Evolutionary conservation across 768 basidiomycete species (phyloP).

Genomic region (Tubosaeta sp.): DNA sequence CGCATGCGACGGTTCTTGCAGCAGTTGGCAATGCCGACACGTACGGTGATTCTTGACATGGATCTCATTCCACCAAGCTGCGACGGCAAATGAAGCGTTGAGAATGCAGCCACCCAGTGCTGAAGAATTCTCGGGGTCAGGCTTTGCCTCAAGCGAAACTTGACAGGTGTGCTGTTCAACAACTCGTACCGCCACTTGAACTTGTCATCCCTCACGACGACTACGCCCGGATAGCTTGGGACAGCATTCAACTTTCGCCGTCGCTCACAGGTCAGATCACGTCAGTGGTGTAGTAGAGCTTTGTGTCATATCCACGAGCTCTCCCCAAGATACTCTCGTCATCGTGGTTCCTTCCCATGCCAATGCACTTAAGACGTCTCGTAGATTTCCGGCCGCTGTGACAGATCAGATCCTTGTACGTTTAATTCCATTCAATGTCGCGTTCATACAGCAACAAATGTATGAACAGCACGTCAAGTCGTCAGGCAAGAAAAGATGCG

Average conservation of each 20-base stretch:
- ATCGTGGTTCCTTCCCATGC: conserved; percentile 40
- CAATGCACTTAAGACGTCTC: conserved; percentile 34
- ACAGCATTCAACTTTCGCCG: conserved; percentile 5
- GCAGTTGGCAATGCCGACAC: conserved; percentile 9
- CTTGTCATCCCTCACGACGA: too few relatives aligned
- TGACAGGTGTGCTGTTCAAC: too few relatives aligned
- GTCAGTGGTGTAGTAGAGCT: conserved; percentile 27
- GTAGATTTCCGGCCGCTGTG: conserved; percentile 25
- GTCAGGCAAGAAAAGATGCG: background rate
- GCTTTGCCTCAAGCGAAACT: background rate
- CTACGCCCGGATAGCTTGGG: background rate
- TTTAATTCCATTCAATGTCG: conserved; percentile 2
- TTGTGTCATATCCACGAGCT: conserved; percentile 40
- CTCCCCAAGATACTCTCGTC: conserved; percentile 38
- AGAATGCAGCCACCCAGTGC: background rate
- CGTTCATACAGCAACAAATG: background rate
- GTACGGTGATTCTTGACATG: conserved; percentile 9
- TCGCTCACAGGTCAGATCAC: conserved; percentile 19
- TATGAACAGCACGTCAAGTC: background rate
- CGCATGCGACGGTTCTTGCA: conserved; percentile 1
- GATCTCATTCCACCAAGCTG: background rate
- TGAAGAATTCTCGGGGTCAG: background rate
- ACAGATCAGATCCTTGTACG: conserved; percentile 41
- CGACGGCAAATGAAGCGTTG: background rate
- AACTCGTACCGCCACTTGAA: too few relatives aligned